Evolutionary conservation across 2,329 filamentous ascomycete species (phyloP), one percentile per base, ranked within the genome.

Genomic region (Fusarium cicatricum): DNA sequence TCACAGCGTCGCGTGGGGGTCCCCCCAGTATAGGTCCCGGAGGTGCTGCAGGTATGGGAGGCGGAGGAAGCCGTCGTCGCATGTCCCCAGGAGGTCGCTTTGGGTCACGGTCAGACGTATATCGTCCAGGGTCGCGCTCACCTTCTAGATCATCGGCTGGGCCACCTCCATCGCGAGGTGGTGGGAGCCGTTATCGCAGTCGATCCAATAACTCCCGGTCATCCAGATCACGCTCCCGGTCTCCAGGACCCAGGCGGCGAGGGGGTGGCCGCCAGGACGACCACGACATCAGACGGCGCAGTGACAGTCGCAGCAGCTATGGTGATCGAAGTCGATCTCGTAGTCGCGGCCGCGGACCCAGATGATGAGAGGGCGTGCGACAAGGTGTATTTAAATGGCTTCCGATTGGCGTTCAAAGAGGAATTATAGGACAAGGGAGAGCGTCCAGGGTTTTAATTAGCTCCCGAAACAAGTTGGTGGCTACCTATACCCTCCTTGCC

Each of bases 41-140:
- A 45, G 65, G 72, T 19, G 66, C 51, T 19, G 45, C 55, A 33
- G 74, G 70, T 41, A 66, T 73, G 47, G 72, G 76, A 14, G 69
- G 74, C 44, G 70, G 74, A 23, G 73, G 74, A 23, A 72, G 72
- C 38, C 77, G 75, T 49, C 73, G 74, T 52, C 73, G 72, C 36
- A 66, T 66, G 39, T 73, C 74, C 7, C 73, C 73, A 43, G 68
- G 71, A 34, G 66, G 70, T 32, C 74, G 77, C 19, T 78, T 71
- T 55, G 79, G 78, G 9, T 66, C 77, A 50, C 71, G 80, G 58
- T 77, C 80, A 42, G 84, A 88, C 64, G 82, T 81, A 23, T 90
- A 89, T 70, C 81, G 87, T 6, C 87, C 87, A n/a, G 78, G 80
- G 21, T 85, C 85, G 1, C 69, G 78, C 7, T 85, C 85, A 9